Percentiles rank a stretch among this genome's conserved stretches.
These are phyloP conservation scores for Polyporus arcularius DNA, from an alignment of 768 basidiomycete species.

Conservation along the genomic window DNA sequence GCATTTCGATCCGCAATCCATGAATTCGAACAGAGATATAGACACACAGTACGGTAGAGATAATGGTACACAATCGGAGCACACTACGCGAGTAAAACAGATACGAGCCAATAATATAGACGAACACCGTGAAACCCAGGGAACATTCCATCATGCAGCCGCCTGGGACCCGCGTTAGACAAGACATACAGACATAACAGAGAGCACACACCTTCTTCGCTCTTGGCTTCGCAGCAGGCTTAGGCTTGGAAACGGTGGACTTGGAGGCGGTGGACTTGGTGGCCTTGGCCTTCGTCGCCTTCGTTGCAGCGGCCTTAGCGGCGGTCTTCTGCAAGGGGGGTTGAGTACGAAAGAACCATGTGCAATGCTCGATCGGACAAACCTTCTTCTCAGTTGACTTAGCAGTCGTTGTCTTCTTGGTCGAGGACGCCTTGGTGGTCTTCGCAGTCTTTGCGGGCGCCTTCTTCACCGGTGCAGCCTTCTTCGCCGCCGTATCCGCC, in stretches of 20 bases:
- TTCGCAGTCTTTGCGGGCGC: constrained; percentile 35
- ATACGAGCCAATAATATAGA: constrained; percentile 18
- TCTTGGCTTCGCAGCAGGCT: constrained; percentile 25
- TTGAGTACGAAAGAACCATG: background rate
- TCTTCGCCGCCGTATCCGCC: constrained; percentile 24
- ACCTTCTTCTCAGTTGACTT: constrained; percentile 38
- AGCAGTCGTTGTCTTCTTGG: constrained; percentile 37
- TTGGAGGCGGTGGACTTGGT: constrained; percentile 11
- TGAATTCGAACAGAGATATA: constrained; percentile 12
- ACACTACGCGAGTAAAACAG: constrained; percentile 11
- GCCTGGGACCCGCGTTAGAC: background rate
- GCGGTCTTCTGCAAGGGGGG: constrained; percentile 22
- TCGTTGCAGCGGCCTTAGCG: constrained; percentile 32
- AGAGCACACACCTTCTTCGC: constrained; percentile 20
- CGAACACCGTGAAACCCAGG: background rate
- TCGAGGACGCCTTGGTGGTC: constrained; percentile 23
- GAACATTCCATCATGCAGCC: constrained; percentile 9
- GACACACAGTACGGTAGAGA: constrained; percentile 15
- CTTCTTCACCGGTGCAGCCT: constrained; percentile 34
- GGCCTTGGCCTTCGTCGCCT: constrained; percentile 26
- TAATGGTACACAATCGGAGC: constrained; percentile 18
- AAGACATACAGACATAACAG: background rate
- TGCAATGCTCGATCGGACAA: background rate
- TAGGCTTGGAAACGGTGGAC: constrained; percentile 23
- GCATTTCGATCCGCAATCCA: background rate